phyloP scores from a whole-genome alignment of 2,329 filamentous ascomycete genomes.

The Hirsutella minnesotensis region DNA sequence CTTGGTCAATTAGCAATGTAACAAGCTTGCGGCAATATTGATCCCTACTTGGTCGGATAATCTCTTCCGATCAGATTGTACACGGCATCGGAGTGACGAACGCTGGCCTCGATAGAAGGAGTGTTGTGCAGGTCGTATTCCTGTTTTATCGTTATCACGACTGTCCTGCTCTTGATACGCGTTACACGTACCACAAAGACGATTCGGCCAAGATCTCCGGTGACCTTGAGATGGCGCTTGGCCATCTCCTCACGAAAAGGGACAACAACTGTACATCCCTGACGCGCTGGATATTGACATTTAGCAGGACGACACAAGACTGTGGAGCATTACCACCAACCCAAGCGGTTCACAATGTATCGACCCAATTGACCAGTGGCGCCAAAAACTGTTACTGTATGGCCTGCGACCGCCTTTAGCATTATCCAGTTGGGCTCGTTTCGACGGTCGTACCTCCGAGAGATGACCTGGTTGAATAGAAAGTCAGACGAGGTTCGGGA shows the following conservation, averaged over 20 bases:
- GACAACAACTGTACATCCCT: slow-evolving; percentile 88
- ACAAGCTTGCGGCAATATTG: neutral
- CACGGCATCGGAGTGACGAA: slow-evolving; percentile 92
- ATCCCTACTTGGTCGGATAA: slow-evolving; percentile 81
- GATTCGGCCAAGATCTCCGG: slow-evolving; percentile 86
- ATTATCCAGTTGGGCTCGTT: slow-evolving; percentile 6
- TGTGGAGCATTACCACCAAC: slow-evolving; percentile 27
- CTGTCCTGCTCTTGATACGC: neutral
- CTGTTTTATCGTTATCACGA: slow-evolving; percentile 28
- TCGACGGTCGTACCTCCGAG: slow-evolving; percentile 57
- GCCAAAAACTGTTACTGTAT: slow-evolving; percentile 95
- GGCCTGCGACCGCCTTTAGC: slow-evolving; percentile 44
- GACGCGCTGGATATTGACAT: slow-evolving; percentile 50
- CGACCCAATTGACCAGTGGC: slow-evolving; percentile 90
- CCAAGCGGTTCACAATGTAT: slow-evolving; percentile 94
- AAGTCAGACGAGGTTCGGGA: slow-evolving; percentile 14
- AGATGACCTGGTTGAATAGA: slow-evolving; percentile 58
- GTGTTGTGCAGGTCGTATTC: slow-evolving; percentile 95
- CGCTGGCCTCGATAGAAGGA: slow-evolving; percentile 88
- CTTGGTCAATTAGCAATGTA: slow-evolving; percentile 31
- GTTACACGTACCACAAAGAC: slow-evolving; percentile 59
- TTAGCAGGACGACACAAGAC: neutral
- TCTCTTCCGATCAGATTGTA: slow-evolving; percentile 92
- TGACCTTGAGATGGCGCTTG: slow-evolving; percentile 90
- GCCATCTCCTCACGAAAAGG: slow-evolving; percentile 96